phyloP scores from a whole-genome alignment of 2,329 filamentous ascomycete genomes.

The Proliferodiscus dingleyae region DNA sequence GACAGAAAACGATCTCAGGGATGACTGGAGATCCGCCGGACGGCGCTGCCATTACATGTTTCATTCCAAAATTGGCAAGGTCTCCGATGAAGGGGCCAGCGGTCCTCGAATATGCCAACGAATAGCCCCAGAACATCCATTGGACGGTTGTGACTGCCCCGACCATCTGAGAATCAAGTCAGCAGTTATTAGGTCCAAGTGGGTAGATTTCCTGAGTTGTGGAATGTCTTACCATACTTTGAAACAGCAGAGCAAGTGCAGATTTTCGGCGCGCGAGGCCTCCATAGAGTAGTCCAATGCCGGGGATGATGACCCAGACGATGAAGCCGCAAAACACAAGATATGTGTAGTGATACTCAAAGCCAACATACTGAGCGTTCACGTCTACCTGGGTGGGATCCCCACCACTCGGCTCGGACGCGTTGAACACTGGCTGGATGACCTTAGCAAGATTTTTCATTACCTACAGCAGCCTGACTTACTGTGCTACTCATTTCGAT shows the following conservation, averaged over 20 bases:
- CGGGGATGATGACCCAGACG: conserved; percentile 63
- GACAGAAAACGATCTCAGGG: conserved; percentile 61
- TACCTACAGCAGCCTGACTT: background rate
- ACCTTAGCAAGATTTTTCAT: conserved; percentile 2
- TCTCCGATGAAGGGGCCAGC: conserved; percentile 60
- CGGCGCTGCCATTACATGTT: conserved; percentile 54
- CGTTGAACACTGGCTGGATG: conserved; percentile 23
- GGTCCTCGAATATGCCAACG: conserved; percentile 55
- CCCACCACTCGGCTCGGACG: conserved; percentile 45
- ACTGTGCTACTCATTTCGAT: conserved; percentile 17
- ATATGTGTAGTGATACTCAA: conserved; percentile 59
- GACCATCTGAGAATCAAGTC: too few species aligned
- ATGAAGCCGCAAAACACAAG: conserved; percentile 54
- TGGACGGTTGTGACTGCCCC: conserved; percentile 51
- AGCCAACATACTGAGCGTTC: conserved; percentile 51
- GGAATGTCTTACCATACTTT: too few species aligned
- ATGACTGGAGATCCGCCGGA: conserved; percentile 51
- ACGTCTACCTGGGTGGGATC: conserved; percentile 46
- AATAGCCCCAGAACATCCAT: conserved; percentile 62
- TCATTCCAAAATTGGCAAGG: conserved; percentile 56
- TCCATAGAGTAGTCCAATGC: conserved; percentile 60
- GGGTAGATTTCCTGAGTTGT: too few species aligned
- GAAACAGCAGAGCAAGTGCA: conserved; percentile 57
- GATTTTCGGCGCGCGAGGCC: conserved; percentile 60
- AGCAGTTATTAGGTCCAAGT: too few species aligned